Evolutionary conservation across 2,329 filamentous ascomycete species (phyloP).

Genomic region (Coleophoma crateriformis): DNA sequence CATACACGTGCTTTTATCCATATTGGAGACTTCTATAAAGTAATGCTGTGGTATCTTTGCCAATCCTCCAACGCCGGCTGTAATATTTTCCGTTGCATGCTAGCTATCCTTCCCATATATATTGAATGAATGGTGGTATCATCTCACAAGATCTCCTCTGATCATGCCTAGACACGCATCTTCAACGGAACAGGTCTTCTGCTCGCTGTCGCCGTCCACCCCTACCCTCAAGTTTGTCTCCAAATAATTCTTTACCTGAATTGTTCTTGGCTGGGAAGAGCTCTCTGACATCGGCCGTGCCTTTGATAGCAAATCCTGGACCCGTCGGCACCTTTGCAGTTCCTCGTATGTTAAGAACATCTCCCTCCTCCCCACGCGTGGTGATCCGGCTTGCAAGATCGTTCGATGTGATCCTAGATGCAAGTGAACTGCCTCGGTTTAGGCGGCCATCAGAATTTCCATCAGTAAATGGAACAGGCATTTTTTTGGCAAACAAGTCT

Average conservation of each 20-base stretch:
- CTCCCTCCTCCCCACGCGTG: slow-evolving; percentile 19
- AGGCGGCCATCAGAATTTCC: slow-evolving; percentile 27
- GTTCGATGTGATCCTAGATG: slow-evolving; percentile 18
- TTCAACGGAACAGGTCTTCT: slow-evolving; percentile 66
- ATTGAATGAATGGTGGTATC: neutral
- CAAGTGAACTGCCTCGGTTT: slow-evolving; percentile 9
- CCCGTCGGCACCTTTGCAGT: slow-evolving; percentile 40
- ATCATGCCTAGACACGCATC: neutral
- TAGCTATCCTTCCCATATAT: neutral
- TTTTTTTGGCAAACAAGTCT: slow-evolving; percentile 42
- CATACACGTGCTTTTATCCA: too few relatives aligned
- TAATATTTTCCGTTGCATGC: neutral
- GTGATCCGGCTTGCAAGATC: slow-evolving; percentile 15
- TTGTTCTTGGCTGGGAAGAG: slow-evolving; percentile 61
- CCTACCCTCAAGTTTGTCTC: slow-evolving; percentile 51
- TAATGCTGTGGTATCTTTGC: too few relatives aligned
- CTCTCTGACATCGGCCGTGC: slow-evolving; percentile 54
- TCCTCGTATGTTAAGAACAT: slow-evolving; percentile 55
- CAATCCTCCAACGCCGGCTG: slow-evolving; percentile 1
- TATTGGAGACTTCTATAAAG: too few relatives aligned
- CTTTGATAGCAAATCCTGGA: slow-evolving; percentile 61
- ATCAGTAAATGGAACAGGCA: slow-evolving; percentile 43
- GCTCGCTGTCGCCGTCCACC: slow-evolving; percentile 58
- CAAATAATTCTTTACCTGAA: slow-evolving; percentile 64
- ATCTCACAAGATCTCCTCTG: too few relatives aligned